Evolutionary conservation across 202 grass and related monocot species (phyloP).

Genomic region (Zizania palustris): DNA sequence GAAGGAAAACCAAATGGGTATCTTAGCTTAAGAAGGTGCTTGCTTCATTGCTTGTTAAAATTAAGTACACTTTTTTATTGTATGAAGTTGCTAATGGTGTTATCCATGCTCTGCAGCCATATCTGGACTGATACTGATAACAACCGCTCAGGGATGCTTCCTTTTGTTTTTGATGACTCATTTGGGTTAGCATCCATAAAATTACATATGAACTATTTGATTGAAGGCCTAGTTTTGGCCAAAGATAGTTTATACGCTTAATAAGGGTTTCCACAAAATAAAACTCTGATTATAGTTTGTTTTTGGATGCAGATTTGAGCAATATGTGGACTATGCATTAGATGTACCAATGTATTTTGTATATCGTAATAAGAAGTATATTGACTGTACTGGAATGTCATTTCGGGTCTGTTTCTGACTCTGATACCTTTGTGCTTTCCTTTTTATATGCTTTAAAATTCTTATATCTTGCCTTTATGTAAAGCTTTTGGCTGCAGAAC

Average conservation of each 20-base stretch:
- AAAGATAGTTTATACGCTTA: constrained; percentile 15
- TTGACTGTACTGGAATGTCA: constrained; percentile 92
- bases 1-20: constrained; percentile 99
- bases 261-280: background rate
- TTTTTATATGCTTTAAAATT: constrained; percentile 17
- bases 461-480: background rate
- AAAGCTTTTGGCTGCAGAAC: constrained; percentile 1
- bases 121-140: constrained; percentile 99
- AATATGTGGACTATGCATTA: constrained; percentile 91
- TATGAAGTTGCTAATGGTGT: constrained; percentile 33
- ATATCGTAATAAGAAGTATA: constrained; percentile 89
- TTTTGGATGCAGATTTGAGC: constrained; percentile 74
- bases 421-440: constrained; percentile 20
- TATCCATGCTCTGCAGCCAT: constrained; percentile 60
- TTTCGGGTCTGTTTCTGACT: constrained; percentile 77
- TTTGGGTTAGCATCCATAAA: constrained; percentile 68
- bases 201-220: constrained; percentile 28
- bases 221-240: background rate
- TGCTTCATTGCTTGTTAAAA: constrained; percentile 20
- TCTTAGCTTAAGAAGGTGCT: constrained; percentile 96
- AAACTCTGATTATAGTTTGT: constrained; percentile 38
- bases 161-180: constrained; percentile 89
- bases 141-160: constrained; percentile 94
- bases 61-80: background rate
- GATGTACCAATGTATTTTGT: constrained; percentile 99